Percentiles rank a stretch among this genome's conserved stretches.
Evolutionary conservation across 805 yeast genomes (phyloP).

Genomic region (Zygoascus bituminiphila): DNA sequence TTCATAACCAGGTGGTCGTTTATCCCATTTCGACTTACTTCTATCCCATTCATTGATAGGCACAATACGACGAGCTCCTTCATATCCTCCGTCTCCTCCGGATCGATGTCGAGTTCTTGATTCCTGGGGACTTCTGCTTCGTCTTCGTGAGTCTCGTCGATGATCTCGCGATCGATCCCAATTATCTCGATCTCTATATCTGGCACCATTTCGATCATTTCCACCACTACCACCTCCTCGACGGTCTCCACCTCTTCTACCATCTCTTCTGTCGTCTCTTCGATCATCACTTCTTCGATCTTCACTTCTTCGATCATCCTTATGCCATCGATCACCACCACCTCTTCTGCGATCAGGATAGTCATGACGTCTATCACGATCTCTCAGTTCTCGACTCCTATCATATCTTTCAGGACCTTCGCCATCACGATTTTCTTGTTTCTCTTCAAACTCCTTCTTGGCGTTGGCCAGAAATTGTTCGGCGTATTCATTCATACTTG

Average conservation of each 20-base stretch:
- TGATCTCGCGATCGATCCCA: conserved; percentile 19
- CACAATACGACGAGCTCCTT: conserved; percentile 32
- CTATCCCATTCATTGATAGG: conserved; percentile 47
- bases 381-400: neutral
- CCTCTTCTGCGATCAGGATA: neutral
- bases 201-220: conserved; percentile 5
- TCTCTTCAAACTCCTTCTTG: neutral
- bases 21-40: conserved; percentile 56
- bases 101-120: neutral
- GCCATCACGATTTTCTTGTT: neutral
- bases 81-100: neutral
- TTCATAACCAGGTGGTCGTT: conserved; percentile 64
- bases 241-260: conserved; percentile 2
- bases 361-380: neutral
- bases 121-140: conserved; percentile 10
- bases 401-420: neutral
- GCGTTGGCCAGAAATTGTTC: neutral
- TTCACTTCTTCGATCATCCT: conserved; percentile 4
- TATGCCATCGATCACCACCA: conserved; percentile 5
- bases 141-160: conserved; percentile 12
- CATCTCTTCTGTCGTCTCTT: conserved; percentile 7
- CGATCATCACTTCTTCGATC: conserved; percentile 4
- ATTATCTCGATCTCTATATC: conserved; percentile 15
- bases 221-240: conserved; percentile 2
- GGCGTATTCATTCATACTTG: neutral